A percentile compares a stretch with the other conserved stretches of the same genome.
phyloP scores from a whole-genome alignment of 2,329 filamentous ascomycete genomes.

The Zymoseptoria tritici region DNA sequence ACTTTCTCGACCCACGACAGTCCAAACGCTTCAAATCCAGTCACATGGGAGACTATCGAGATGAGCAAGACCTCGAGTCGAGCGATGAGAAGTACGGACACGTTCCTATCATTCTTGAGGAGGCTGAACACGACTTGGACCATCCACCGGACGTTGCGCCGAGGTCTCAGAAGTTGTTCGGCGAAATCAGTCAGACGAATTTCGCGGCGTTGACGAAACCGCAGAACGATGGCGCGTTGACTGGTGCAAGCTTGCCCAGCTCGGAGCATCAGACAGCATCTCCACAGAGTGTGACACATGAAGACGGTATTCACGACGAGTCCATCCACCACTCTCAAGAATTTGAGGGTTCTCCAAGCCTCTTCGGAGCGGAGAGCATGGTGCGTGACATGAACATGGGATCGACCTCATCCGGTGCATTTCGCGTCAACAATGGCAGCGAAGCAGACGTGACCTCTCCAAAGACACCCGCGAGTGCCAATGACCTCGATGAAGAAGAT shows the following conservation, averaged over 20 bases:
- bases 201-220: slow-evolving; percentile 35
- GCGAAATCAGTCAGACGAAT: slow-evolving; percentile 52
- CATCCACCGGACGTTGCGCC: slow-evolving; percentile 2
- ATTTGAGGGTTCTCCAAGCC: slow-evolving; percentile 28
- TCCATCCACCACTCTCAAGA: background rate
- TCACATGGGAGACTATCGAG: slow-evolving; percentile 29
- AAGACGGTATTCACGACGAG: background rate
- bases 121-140: background rate
- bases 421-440: slow-evolving; percentile 29
- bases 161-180: slow-evolving; percentile 44
- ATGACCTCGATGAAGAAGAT: slow-evolving; percentile 3
- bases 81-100: slow-evolving; percentile 32
- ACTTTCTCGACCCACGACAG: slow-evolving; percentile 33
- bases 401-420: slow-evolving; percentile 32
- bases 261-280: background rate
- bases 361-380: slow-evolving; percentile 42
- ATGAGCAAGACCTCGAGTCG: slow-evolving; percentile 29
- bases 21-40: slow-evolving; percentile 41
- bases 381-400: slow-evolving; percentile 44
- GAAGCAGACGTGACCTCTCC: slow-evolving; percentile 27
- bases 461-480: slow-evolving; percentile 17
- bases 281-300: background rate
- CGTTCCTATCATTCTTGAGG: slow-evolving; percentile 24
- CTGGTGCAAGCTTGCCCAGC: background rate
- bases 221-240: background rate